These are phyloP conservation scores for Mucor piriformis DNA, from an alignment of 371 early-diverging fungal genomes.

Conservation along the genomic window DNA sequence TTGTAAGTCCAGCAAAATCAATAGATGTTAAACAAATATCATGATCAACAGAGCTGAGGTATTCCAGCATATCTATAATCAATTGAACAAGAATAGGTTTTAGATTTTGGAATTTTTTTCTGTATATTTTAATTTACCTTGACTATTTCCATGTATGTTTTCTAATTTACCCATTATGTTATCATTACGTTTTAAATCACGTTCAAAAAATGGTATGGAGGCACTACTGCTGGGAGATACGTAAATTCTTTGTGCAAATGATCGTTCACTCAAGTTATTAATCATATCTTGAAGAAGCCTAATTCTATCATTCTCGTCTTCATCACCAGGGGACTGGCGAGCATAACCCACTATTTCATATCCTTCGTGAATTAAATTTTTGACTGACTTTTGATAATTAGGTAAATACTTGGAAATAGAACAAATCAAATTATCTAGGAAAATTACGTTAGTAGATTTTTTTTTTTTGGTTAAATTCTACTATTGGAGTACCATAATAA, in stretches of 20 bases:
- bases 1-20: slow-evolving; percentile 22
- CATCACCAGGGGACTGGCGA: slow-evolving; percentile 5
- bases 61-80: slow-evolving; percentile 5
- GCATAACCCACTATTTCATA: slow-evolving; percentile 6
- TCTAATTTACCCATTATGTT: too few species aligned
- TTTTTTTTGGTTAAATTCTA: too few species aligned
- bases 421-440: not conserved
- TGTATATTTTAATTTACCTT: too few species aligned
- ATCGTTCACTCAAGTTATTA: too few species aligned
- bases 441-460: not conserved
- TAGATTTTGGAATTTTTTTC: too few species aligned
- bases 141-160: too few species aligned
- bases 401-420: slow-evolving; percentile 14
- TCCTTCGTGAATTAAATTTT: slow-evolving; percentile 1
- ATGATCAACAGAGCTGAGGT: slow-evolving; percentile 11
- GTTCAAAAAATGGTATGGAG: too few species aligned
- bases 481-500: too few species aligned
- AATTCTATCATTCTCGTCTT: slow-evolving; percentile 5
- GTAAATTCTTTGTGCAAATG: too few species aligned
- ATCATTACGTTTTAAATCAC: too few species aligned
- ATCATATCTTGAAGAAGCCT: slow-evolving; percentile 15
- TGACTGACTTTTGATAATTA: slow-evolving; percentile 9
- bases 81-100: too few species aligned
- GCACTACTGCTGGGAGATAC: too few species aligned
- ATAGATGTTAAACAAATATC: slow-evolving; percentile 17